phyloP scores from a whole-genome alignment of 2,329 filamentous ascomycete genomes.

The Diaporthe vaccinii region DNA sequence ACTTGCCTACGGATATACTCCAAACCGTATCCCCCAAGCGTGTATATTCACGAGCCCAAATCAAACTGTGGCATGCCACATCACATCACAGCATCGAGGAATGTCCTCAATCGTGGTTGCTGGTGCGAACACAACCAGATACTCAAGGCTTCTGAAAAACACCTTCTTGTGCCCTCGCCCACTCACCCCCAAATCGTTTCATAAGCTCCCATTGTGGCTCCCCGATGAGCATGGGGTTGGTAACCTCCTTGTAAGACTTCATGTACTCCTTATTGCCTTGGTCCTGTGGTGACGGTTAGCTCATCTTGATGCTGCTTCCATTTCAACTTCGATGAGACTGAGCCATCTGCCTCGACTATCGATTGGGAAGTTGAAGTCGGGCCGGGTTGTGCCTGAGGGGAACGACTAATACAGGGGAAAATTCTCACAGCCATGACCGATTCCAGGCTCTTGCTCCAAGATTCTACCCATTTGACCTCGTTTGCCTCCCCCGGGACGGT shows the following conservation, averaged over 20 bases:
- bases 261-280: not conserved
- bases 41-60: no score
- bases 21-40: no score
- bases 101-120: not conserved
- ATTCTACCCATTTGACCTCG: not conserved
- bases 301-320: not conserved
- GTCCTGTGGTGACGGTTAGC: not conserved
- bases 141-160: not conserved
- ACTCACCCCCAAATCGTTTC: not conserved
- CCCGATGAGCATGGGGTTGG: not conserved
- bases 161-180: not conserved
- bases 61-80: no score
- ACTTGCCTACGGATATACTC: no score
- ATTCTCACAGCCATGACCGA: not conserved
- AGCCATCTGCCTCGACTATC: not conserved
- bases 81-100: not conserved
- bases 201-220: not conserved
- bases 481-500: not conserved
- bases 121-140: not conserved
- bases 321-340: not conserved
- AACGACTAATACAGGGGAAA: not conserved
- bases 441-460: not conserved
- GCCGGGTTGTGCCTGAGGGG: no score
- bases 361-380: no score
- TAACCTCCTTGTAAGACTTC: not conserved